These are phyloP conservation scores for Saccharomycopsis javanensis DNA, from an alignment of 805 yeast species.

Conservation along the genomic window DNA sequence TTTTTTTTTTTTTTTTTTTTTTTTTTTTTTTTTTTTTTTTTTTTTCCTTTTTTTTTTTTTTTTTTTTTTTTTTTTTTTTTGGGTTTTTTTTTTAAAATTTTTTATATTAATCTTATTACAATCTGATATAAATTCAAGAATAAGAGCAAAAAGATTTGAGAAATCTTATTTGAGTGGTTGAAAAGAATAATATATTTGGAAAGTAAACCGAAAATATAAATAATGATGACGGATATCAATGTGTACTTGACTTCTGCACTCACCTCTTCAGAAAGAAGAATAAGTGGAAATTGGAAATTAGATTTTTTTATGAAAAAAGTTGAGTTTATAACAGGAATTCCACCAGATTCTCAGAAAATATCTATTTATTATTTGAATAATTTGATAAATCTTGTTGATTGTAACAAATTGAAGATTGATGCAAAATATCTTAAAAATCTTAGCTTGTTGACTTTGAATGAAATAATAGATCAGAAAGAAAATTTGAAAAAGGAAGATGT, in stretches of 20 bases:
- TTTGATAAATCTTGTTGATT: constrained; percentile 22
- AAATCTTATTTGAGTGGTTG: too few species aligned
- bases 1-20: too few species aligned
- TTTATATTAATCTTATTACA: too few species aligned
- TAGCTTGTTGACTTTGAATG: neutral
- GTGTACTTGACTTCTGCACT: constrained; percentile 53
- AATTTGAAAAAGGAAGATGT: constrained; percentile 2
- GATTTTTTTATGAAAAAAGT: constrained; percentile 42
- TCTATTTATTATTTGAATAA: constrained; percentile 33
- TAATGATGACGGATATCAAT: constrained; percentile 31
- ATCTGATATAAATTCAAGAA: too few species aligned
- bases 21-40: too few species aligned
- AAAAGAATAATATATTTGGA: too few species aligned
- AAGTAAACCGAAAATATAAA: too few species aligned
- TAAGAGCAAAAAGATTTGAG: too few species aligned
- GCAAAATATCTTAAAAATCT: neutral
- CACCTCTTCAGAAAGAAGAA: constrained; percentile 60
- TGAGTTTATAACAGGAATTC: constrained; percentile 68
- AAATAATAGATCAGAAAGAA: neutral
- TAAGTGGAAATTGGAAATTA: constrained; percentile 55
- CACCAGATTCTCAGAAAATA: constrained; percentile 44
- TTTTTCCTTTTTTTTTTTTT: too few species aligned
- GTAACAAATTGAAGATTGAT: neutral
- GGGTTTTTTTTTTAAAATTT: too few species aligned
- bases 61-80: too few species aligned